These are phyloP conservation scores for Ogataea dorogensis DNA, from an alignment of 805 yeast species.

Conservation along the genomic window DNA sequence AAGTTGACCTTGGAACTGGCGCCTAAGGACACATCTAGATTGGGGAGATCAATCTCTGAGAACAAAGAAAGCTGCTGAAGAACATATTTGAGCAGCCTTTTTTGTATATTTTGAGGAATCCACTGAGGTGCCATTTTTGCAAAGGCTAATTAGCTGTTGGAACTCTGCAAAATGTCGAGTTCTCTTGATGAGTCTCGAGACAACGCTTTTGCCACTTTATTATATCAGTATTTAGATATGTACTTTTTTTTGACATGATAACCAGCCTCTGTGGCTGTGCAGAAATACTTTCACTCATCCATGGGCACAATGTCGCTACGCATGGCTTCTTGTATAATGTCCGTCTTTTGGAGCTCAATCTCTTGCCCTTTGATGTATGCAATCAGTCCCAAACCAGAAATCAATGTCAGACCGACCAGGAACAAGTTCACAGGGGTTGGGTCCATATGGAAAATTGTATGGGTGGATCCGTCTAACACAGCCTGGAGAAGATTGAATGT, in stretches of 20 bases:
- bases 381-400: constrained; percentile 49
- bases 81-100: constrained; percentile 73
- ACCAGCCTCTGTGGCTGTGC: constrained; percentile 16
- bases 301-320: constrained; percentile 49
- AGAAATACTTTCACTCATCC: constrained; percentile 30
- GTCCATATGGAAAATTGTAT: constrained; percentile 61
- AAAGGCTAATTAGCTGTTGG: not conserved
- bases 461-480: constrained; percentile 67
- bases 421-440: constrained; percentile 74
- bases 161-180: too few species aligned
- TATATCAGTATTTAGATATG: constrained; percentile 1
- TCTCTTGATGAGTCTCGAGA: too few species aligned
- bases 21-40: constrained; percentile 76
- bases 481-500: constrained; percentile 74
- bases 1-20: constrained; percentile 47
- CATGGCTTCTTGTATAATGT: constrained; percentile 62
- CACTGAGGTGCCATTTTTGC: constrained; percentile 44
- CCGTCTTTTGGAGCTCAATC: constrained; percentile 44
- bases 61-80: constrained; percentile 79
- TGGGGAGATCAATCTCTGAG: constrained; percentile 71
- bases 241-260: constrained; percentile 16
- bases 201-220: constrained; percentile 8
- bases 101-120: constrained; percentile 85
- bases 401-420: constrained; percentile 52
- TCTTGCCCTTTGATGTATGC: constrained; percentile 43